Evolutionary conservation across 306 rosid genomes (phyloP).

Genomic region (Casuarina cunninghamiana): DNA sequence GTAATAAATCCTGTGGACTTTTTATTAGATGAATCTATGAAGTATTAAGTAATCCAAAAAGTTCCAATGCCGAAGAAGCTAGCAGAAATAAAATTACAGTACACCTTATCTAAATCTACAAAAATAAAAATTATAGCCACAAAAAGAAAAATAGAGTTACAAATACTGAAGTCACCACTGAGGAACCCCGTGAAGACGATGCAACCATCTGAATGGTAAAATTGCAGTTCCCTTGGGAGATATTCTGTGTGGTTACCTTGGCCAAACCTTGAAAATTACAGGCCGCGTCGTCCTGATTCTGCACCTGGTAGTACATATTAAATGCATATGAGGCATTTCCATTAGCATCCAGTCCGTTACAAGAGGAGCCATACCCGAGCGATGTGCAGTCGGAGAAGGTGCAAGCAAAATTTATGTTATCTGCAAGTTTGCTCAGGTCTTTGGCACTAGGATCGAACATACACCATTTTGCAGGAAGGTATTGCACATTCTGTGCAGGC

Average conservation of each 20-base stretch:
- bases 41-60: slow-evolving; percentile 12
- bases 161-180: slow-evolving; percentile 33
- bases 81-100: slow-evolving; percentile 24
- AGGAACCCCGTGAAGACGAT: slow-evolving; percentile 39
- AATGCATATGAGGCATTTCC: slow-evolving; percentile 94
- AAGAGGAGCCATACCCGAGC: slow-evolving; percentile 89
- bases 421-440: slow-evolving; percentile 74
- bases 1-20: not conserved
- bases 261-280: slow-evolving; percentile 90
- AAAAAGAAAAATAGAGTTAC: slow-evolving; percentile 29
- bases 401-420: slow-evolving; percentile 81
- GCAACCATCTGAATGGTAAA: slow-evolving; percentile 67
- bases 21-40: slow-evolving; percentile 19
- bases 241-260: slow-evolving; percentile 48
- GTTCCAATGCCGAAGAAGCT: slow-evolving; percentile 10
- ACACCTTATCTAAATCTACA: slow-evolving; percentile 37
- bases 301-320: slow-evolving; percentile 82
- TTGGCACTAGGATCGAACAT: slow-evolving; percentile 79
- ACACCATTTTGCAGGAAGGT: slow-evolving; percentile 76
- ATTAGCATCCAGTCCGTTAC: slow-evolving; percentile 77
- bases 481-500: slow-evolving; percentile 65
- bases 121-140: slow-evolving; percentile 37
- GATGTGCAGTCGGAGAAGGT: slow-evolving; percentile 79
- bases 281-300: slow-evolving; percentile 69
- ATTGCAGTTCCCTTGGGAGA: slow-evolving; percentile 77